phyloP scores from a whole-genome alignment of 768 basidiomycete species.

The Neoboletus magnificus region DNA sequence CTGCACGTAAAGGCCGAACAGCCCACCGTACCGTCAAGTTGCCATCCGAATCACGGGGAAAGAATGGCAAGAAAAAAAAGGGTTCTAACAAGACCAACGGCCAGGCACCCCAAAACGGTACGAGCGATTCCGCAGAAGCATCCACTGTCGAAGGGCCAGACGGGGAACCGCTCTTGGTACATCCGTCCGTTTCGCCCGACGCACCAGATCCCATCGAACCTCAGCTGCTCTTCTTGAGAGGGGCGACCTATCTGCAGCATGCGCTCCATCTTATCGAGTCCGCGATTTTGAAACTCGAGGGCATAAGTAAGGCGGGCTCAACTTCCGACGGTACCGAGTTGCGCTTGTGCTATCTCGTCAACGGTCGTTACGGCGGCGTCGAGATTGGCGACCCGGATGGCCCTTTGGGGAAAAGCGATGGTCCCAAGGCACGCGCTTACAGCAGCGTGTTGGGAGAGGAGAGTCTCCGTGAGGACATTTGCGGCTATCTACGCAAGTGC shows the following conservation, averaged over 20 bases:
- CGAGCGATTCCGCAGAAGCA: slow-evolving; percentile 44
- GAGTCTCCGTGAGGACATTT: slow-evolving; percentile 58
- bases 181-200: slow-evolving; percentile 70
- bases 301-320: slow-evolving; percentile 53
- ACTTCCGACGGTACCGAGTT: slow-evolving; percentile 67
- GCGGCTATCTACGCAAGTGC: slow-evolving; percentile 61
- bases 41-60: slow-evolving; percentile 37
- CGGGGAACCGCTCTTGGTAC: slow-evolving; percentile 51
- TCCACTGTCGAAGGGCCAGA: slow-evolving; percentile 45
- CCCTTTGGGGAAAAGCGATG: slow-evolving; percentile 58
- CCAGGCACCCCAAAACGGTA: slow-evolving; percentile 68
- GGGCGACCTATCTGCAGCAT: slow-evolving; percentile 78
- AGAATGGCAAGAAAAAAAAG: slow-evolving; percentile 55
- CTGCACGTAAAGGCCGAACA: slow-evolving; percentile 60
- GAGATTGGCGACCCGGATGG: slow-evolving; percentile 82
- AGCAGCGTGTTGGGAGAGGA: slow-evolving; percentile 52
- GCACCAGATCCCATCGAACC: slow-evolving; percentile 87
- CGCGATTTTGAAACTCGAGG: slow-evolving; percentile 68
- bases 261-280: slow-evolving; percentile 72
- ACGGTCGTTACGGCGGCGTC: slow-evolving; percentile 78
- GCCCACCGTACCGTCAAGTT: slow-evolving; percentile 47
- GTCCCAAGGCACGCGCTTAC: slow-evolving; percentile 64
- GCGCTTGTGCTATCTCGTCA: slow-evolving; percentile 70
- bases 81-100: slow-evolving; percentile 49
- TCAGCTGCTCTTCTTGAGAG: slow-evolving; percentile 80